Evolutionary conservation across 2,329 filamentous ascomycete species (phyloP).

Genomic region (Venturia asperata): DNA sequence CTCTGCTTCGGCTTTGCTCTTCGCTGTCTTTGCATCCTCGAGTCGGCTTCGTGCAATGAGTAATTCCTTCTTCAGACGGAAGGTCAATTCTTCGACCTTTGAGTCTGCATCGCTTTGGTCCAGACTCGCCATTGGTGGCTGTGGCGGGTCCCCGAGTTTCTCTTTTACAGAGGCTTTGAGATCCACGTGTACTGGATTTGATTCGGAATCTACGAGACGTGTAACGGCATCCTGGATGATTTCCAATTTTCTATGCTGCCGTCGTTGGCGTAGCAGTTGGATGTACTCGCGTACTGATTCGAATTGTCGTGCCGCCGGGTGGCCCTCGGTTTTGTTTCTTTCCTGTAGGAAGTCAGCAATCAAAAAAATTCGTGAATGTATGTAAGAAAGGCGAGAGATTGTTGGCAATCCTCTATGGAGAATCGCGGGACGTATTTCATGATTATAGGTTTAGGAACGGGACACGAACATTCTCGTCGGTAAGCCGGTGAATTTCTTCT

Average conservation of each 20-base stretch:
- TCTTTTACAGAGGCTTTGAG: slow-evolving; percentile 27
- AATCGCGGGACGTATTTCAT: too few relatives aligned
- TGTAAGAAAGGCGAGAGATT: too few relatives aligned
- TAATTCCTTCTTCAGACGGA: slow-evolving; percentile 35
- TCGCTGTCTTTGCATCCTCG: slow-evolving; percentile 28
- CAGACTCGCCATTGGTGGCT: slow-evolving; percentile 29
- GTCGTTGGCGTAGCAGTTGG: slow-evolving; percentile 39
- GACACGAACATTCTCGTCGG: neutral
- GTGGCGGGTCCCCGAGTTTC: slow-evolving; percentile 31
- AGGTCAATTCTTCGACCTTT: slow-evolving; percentile 26
- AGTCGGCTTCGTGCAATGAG: slow-evolving; percentile 30
- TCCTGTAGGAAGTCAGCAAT: neutral
- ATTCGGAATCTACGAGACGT: slow-evolving; percentile 30
- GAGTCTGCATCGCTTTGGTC: slow-evolving; percentile 22
- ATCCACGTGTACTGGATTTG: slow-evolving; percentile 28
- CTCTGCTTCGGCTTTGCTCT: slow-evolving; percentile 22
- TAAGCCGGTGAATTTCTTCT: slow-evolving; percentile 27
- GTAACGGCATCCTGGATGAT: slow-evolving; percentile 42
- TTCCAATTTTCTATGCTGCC: slow-evolving; percentile 40
- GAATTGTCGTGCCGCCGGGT: slow-evolving; percentile 13
- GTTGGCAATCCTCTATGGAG: too few relatives aligned
- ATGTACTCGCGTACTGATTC: slow-evolving; percentile 32
- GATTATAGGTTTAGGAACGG: neutral
- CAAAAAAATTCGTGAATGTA: too few relatives aligned
- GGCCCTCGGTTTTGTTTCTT: slow-evolving; percentile 27